These are phyloP conservation scores for Daldinia loculata DNA, from an alignment of 495 filamentous ascomycete species.

Conservation along the genomic window DNA sequence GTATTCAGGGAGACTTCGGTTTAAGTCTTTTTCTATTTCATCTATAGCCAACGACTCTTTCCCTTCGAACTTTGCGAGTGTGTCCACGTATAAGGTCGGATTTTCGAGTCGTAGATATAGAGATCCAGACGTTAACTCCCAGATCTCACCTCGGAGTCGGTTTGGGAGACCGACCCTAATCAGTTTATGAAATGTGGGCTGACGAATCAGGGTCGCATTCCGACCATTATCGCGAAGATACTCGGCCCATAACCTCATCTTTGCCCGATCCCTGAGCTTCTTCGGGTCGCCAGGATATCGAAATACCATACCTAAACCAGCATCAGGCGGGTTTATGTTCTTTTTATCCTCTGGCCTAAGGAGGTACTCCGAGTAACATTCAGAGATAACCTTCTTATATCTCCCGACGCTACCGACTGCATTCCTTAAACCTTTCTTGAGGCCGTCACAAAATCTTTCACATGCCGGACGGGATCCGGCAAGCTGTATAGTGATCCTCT, in stretches of 20 bases:
- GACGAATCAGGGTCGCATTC: slow-evolving; percentile 88
- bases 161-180: slow-evolving; percentile 96
- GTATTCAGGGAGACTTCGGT: slow-evolving; percentile 95
- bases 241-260: slow-evolving; percentile 97
- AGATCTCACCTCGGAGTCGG: slow-evolving; percentile 89
- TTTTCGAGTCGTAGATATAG: slow-evolving; percentile 86
- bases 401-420: slow-evolving; percentile 86
- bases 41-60: slow-evolving; percentile 92
- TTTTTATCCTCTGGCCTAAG: slow-evolving; percentile 68
- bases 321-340: slow-evolving; percentile 77
- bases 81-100: slow-evolving; percentile 83
- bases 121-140: slow-evolving; percentile 93
- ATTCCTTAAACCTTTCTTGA: slow-evolving; percentile 86
- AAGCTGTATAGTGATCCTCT: slow-evolving; percentile 88
- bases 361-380: slow-evolving; percentile 94
- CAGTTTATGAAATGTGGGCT: slow-evolving; percentile 96
- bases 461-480: slow-evolving; percentile 87
- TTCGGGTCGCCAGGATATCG: slow-evolving; percentile 96
- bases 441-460: slow-evolving; percentile 93
- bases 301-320: slow-evolving; percentile 91
- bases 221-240: slow-evolving; percentile 96
- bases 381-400: slow-evolving; percentile 75
- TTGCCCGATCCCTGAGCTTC: slow-evolving; percentile 92
- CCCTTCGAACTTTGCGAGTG: slow-evolving; percentile 80
- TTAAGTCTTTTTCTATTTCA: slow-evolving; percentile 98